A percentile compares a stretch with the other conserved stretches of the same genome.
Evolutionary conservation across 108 stramenopile species (phyloP).

Genomic region (Mayamaea pseudoterrestris): DNA sequence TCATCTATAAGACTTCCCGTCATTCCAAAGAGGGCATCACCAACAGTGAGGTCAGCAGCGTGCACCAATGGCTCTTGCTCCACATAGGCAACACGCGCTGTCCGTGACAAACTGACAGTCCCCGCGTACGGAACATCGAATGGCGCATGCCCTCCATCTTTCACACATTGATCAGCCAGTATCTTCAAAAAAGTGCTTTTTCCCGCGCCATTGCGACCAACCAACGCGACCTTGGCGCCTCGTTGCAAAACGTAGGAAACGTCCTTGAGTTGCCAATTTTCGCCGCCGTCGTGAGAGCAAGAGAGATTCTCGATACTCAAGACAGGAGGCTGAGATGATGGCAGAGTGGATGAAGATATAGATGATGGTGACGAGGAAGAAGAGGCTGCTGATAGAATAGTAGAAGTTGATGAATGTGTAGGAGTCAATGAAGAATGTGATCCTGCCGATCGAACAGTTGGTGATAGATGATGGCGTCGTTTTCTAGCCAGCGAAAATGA

Average conservation of each 20-base stretch:
- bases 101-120: slow-evolving; percentile 24
- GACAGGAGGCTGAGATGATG: slow-evolving; percentile 7
- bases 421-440: too few relatives aligned
- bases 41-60: slow-evolving; percentile 40
- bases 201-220: slow-evolving; percentile 70
- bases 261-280: slow-evolving; percentile 55
- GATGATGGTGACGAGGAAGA: background rate
- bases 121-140: slow-evolving; percentile 32
- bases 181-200: slow-evolving; percentile 64
- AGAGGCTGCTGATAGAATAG: too few relatives aligned
- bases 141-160: slow-evolving; percentile 13
- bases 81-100: slow-evolving; percentile 47
- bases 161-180: slow-evolving; percentile 48
- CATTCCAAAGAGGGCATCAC: slow-evolving; percentile 65
- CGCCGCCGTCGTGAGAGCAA: slow-evolving; percentile 54
- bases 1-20: background rate
- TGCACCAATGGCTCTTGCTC: slow-evolving; percentile 72
- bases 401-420: too few relatives aligned
- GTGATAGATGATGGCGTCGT: too few relatives aligned
- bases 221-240: slow-evolving; percentile 48
- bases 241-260: slow-evolving; percentile 61
- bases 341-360: background rate
- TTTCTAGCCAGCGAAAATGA: too few relatives aligned
- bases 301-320: slow-evolving; percentile 27
- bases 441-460: too few relatives aligned